These are phyloP conservation scores for Eucalyptus urophylla DNA, from an alignment of 345 rosid genomes.

Conservation along the genomic window DNA sequence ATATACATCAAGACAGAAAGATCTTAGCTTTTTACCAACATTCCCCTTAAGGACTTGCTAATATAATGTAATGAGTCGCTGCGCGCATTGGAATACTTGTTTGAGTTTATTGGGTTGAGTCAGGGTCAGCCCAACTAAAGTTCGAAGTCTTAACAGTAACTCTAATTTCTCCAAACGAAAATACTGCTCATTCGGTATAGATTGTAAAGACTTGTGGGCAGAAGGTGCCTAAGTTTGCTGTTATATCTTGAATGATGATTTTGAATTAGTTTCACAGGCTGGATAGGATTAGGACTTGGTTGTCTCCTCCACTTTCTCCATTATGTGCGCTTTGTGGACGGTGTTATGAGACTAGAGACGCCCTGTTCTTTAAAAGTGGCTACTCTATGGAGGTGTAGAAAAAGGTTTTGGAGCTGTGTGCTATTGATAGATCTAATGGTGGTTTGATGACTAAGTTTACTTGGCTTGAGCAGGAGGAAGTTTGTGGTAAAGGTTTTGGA, in stretches of 20 bases:
- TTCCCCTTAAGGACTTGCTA: background rate
- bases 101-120: background rate
- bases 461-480: background rate
- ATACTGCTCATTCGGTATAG: background rate
- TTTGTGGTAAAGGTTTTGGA: background rate
- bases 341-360: background rate
- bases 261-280: background rate
- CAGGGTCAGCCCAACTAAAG: background rate
- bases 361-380: background rate
- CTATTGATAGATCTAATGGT: background rate
- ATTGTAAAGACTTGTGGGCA: background rate
- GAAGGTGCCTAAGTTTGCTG: background rate
- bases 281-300: background rate
- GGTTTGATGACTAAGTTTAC: background rate
- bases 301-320: background rate
- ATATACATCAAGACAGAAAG: background rate
- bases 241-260: background rate
- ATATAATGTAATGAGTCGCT: background rate
- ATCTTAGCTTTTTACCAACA: background rate
- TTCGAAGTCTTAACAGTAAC: background rate
- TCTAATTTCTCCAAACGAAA: background rate
- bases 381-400: background rate
- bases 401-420: background rate
- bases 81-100: background rate
- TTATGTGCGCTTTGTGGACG: background rate